A percentile compares a stretch with the other conserved stretches of the same genome.
Evolutionary conservation across 2,329 filamentous ascomycete genomes (phyloP).

Genomic region (Basipetospora sp.): DNA sequence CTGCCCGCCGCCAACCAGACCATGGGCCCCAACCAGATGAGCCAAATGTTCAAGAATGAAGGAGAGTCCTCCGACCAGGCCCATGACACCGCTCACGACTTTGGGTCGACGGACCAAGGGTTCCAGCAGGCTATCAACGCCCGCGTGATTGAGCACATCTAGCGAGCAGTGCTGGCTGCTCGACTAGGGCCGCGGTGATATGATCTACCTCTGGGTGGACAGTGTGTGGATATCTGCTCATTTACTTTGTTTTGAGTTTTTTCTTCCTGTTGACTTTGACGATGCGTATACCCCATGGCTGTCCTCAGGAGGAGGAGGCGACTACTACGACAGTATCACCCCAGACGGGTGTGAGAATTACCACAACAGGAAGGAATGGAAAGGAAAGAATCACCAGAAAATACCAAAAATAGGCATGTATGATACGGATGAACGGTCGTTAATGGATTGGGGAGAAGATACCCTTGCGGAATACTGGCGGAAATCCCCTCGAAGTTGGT

Average conservation of each 20-base stretch:
- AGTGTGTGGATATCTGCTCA: too few relatives aligned
- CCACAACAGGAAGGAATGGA: neutral
- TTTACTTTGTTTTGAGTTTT: neutral
- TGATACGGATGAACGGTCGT: too few relatives aligned
- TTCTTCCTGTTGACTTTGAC: neutral
- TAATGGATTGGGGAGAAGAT: too few relatives aligned
- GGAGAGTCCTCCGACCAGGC: slow-evolving; percentile 29
- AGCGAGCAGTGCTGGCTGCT: too few relatives aligned
- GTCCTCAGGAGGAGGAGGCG: too few relatives aligned
- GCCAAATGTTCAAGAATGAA: slow-evolving; percentile 17
- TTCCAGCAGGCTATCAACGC: slow-evolving; percentile 74
- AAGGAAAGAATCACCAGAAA: neutral
- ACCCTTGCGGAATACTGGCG: too few relatives aligned
- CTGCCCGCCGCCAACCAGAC: slow-evolving; percentile 46
- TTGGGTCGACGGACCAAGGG: slow-evolving; percentile 38
- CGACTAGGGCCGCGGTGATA: too few relatives aligned
- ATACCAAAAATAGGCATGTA: neutral
- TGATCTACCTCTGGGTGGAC: too few relatives aligned
- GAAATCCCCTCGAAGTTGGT: too few relatives aligned
- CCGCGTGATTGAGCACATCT: slow-evolving; percentile 75
- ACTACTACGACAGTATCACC: too few relatives aligned
- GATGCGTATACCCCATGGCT: neutral
- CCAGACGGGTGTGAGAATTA: too few relatives aligned
- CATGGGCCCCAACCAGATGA: slow-evolving; percentile 32
- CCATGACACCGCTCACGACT: slow-evolving; percentile 26